Evolutionary conservation across 1,284 basidiomycete genomes (phyloP).

Genomic region (Neonothopanus nambi): DNA sequence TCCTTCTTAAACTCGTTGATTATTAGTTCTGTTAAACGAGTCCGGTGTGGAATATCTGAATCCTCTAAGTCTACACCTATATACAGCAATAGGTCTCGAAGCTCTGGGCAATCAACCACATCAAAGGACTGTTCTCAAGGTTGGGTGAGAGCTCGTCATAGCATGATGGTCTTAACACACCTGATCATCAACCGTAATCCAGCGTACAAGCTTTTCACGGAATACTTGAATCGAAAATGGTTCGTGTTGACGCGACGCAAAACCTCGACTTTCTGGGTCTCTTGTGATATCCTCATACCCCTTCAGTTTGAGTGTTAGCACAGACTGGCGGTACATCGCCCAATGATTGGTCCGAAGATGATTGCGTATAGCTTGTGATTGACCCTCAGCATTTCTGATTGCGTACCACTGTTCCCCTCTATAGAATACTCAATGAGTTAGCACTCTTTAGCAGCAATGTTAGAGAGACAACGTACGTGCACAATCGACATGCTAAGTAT

Average conservation of each 20-base stretch:
- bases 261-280: background rate
- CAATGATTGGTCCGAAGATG: conserved; percentile 9
- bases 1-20: conserved; percentile 19
- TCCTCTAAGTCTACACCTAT: conserved; percentile 18
- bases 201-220: background rate
- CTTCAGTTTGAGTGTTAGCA: background rate
- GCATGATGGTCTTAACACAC: conserved; percentile 9
- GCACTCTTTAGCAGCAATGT: background rate
- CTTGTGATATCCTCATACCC: background rate
- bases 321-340: background rate
- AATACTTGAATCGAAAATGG: conserved; percentile 6
- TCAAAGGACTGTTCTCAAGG: conserved; percentile 25
- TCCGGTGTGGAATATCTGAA: conserved; percentile 17
- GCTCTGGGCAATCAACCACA: conserved; percentile 29
- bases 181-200: conserved; percentile 15
- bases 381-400: conserved; percentile 12
- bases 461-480: conserved; percentile 3
- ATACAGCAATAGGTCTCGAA: conserved; percentile 29
- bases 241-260: background rate
- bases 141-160: background rate
- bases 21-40: conserved; percentile 22
- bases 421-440: background rate
- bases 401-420: conserved; percentile 3
- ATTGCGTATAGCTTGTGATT: conserved; percentile 7
- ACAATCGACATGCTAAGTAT: conserved; percentile 9